Evolutionary conservation across 192 early-diverging fungal species (phyloP).

Genomic region (Coemansia javaensis): DNA sequence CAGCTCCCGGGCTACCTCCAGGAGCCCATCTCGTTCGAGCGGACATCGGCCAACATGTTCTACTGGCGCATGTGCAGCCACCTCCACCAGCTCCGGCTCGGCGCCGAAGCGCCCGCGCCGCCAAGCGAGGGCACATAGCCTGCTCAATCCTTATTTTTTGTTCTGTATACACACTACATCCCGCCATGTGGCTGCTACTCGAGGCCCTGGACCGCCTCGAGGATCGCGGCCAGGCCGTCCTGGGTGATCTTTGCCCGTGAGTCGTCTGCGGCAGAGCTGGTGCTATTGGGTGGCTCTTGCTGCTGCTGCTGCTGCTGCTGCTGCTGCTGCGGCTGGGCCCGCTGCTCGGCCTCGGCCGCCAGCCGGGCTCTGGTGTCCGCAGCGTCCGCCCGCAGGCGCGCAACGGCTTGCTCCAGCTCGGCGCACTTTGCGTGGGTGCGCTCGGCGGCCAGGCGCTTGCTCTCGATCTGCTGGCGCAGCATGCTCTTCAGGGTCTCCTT

Average conservation of each 20-base stretch:
- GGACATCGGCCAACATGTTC: slow-evolving; percentile 37
- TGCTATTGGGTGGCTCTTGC: too few relatives aligned
- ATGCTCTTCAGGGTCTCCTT: slow-evolving; percentile 63
- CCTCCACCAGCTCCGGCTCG: slow-evolving; percentile 9
- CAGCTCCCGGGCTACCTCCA: slow-evolving; percentile 37
- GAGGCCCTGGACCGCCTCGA: background rate
- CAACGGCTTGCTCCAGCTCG: slow-evolving; percentile 17
- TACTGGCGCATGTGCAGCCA: slow-evolving; percentile 48
- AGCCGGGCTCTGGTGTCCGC: slow-evolving; percentile 6
- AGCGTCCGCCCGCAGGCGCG: slow-evolving; percentile 19
- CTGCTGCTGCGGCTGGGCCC: too few relatives aligned
- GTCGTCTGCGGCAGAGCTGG: too few relatives aligned
- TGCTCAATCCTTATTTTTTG: too few relatives aligned
- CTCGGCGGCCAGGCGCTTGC: slow-evolving; percentile 21
- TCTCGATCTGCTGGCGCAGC: slow-evolving; percentile 62
- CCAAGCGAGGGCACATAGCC: slow-evolving; percentile 1
- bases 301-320: too few relatives aligned
- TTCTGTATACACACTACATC: too few relatives aligned
- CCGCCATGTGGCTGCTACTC: too few relatives aligned
- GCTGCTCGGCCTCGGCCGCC: background rate
- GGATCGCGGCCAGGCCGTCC: slow-evolving; percentile 3
- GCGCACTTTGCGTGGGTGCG: slow-evolving; percentile 18
- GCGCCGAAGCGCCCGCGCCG: background rate
- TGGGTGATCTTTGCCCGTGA: background rate
- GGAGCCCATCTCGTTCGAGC: slow-evolving; percentile 42